Conservation (phyloP, 2,329 filamentous ascomycete genomes). For the Hymenoscyphus occultus region DNA sequence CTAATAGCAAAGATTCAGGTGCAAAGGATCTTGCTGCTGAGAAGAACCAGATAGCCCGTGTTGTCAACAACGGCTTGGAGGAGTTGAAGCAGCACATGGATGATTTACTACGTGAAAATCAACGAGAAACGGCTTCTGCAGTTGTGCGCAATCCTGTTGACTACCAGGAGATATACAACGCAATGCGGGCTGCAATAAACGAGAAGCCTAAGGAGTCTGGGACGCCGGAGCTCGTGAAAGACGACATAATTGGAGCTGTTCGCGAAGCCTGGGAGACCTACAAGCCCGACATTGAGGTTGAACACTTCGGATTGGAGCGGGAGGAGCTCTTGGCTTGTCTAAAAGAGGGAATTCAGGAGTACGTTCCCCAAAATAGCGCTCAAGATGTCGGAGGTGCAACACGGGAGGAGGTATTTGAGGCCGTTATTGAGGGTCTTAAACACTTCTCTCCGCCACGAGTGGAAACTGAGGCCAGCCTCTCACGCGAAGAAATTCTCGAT, state of each 20-base stretch:
- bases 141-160: conserved; percentile 65
- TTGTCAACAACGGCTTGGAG: conserved; percentile 76
- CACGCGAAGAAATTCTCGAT: conserved; percentile 78
- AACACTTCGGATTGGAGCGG: conserved; percentile 84
- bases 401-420: conserved; percentile 79
- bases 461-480: conserved; percentile 65
- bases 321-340: conserved; percentile 88
- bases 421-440: conserved; percentile 81
- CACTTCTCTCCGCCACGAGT: conserved; percentile 74
- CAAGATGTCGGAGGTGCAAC: conserved; percentile 56
- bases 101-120: conserved; percentile 71
- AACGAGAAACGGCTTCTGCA: conserved; percentile 63
- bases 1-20: conserved; percentile 46
- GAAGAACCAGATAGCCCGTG: conserved; percentile 68
- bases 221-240: conserved; percentile 60
- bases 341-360: conserved; percentile 78
- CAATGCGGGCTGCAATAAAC: conserved; percentile 70
- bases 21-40: conserved; percentile 49
- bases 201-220: conserved; percentile 52
- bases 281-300: conserved; percentile 87
- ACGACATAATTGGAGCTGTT: conserved; percentile 83
- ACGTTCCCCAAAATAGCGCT: conserved; percentile 47
- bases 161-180: conserved; percentile 81
- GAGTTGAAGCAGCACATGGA: conserved; percentile 85
- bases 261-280: conserved; percentile 91